Conservation (phyloP, 2,329 filamentous ascomycete genomes). For the Penicillium frequentans region DNA sequence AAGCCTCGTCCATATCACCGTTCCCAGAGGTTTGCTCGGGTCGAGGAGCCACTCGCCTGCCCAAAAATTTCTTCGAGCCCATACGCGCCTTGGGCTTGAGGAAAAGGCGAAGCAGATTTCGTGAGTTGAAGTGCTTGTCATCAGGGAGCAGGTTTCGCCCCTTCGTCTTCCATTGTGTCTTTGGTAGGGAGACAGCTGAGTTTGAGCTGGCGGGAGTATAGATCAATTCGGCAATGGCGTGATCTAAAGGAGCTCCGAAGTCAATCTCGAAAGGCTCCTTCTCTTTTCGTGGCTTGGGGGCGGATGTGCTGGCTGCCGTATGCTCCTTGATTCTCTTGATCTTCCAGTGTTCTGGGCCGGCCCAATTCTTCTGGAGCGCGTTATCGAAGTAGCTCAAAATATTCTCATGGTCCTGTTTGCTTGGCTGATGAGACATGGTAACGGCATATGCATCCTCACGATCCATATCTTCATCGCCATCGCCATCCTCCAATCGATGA, state of each 20-base stretch:
- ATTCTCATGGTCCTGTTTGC: conserved; percentile 77
- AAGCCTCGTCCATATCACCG: conserved; percentile 89
- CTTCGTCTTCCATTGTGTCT: conserved; percentile 94
- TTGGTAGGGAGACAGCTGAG: conserved; percentile 78
- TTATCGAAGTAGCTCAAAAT: conserved; percentile 99
- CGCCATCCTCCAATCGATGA: conserved; percentile 56
- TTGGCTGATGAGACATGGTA: conserved; percentile 70
- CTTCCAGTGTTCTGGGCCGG: conserved; percentile 97
- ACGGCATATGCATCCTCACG: conserved; percentile 74
- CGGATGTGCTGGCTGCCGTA: conserved; percentile 51
- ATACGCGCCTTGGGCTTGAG: conserved; percentile 90
- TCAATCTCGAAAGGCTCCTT: conserved; percentile 97
- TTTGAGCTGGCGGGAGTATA: conserved; percentile 81
- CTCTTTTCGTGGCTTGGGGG: conserved; percentile 73
- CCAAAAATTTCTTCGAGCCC: conserved; percentile 62
- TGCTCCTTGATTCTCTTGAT: conserved; percentile 89
- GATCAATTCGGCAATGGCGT: conserved; percentile 69
- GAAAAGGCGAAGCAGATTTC: conserved; percentile 84
- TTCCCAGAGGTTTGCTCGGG: conserved; percentile 59
- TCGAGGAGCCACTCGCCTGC: conserved; percentile 43
- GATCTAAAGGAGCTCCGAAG: conserved; percentile 74
- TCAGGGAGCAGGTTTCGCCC: conserved; percentile 90
- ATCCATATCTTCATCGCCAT: conserved; percentile 58
- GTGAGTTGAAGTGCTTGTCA: conserved; percentile 97
- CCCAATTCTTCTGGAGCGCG: conserved; percentile 95